Conservation (phyloP, 306 rosid species). For the Dryas alaskensis region DNA sequence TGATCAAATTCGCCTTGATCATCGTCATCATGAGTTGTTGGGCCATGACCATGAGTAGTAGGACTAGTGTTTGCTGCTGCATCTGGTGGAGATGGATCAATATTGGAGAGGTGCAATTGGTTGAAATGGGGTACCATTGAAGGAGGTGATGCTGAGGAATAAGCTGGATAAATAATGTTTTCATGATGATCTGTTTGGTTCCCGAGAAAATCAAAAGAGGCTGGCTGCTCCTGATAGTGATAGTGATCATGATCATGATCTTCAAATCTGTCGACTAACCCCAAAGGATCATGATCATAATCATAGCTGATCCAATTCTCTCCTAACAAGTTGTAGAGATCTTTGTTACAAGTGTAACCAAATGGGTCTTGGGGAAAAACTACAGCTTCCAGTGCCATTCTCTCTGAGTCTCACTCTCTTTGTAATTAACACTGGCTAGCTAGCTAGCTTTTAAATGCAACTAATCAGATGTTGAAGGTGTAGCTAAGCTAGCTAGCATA, state of each 20-base stretch:
- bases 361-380: slow-evolving; percentile 69
- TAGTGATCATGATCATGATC: slow-evolving; percentile 18
- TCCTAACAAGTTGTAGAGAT: slow-evolving; percentile 45
- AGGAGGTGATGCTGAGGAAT: slow-evolving; percentile 24
- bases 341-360: slow-evolving; percentile 40
- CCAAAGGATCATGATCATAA: not conserved
- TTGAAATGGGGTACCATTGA: slow-evolving; percentile 40
- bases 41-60: not conserved
- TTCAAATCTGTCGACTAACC: too few species aligned
- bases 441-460: too few species aligned
- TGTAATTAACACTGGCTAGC: not conserved
- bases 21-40: not conserved
- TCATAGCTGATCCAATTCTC: slow-evolving; percentile 33
- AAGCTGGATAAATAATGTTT: too few species aligned
- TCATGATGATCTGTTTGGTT: slow-evolving; percentile 45
- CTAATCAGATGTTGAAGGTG: too few species aligned
- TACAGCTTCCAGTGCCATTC: slow-evolving; percentile 83
- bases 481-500: too few species aligned
- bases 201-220: slow-evolving; percentile 40
- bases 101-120: slow-evolving; percentile 37
- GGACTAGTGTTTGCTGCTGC: slow-evolving; percentile 1
- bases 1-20: slow-evolving; percentile 15
- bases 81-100: too few species aligned
- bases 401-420: slow-evolving; percentile 11
- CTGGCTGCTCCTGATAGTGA: slow-evolving; percentile 15